Base-by-base conservation (phyloP, 352 stramenopile genomes). In the Pilasporangium apinafurcum region DNA sequence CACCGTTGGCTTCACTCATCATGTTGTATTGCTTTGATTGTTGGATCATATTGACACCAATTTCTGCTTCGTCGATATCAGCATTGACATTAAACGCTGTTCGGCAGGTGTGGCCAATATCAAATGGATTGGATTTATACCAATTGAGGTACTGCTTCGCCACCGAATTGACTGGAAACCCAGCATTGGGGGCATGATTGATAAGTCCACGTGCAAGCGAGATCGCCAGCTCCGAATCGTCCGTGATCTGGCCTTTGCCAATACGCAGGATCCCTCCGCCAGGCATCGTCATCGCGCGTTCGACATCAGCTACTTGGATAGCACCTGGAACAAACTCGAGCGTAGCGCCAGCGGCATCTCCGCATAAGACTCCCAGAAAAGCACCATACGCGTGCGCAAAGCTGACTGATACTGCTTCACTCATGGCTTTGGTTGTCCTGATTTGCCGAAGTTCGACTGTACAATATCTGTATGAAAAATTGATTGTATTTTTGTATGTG, bases 151-250 rank as follows among this genome's bases (percentile, higher is more conserved):
- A 83, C 37, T 68, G 46, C 20, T 20, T 17, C 13, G 65, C 70
- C 29, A 76, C 59, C 4, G 56, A 48, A 25, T 83, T 56, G 3
- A 67, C n/a, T 3, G 62, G 67, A 25, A 78, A 64, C 0, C 62
- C 59, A 1, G 63, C 48, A 17, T 29, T 34, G 8, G 59, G 67
- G 20, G 27, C 41, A 8, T 63, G 56, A 0, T 24, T 47, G 13
- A 58, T 30, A 1, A 83, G 49, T 0, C 53, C 67, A 8, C 43
- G 55, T 20, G 67, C 62, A 20, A 78, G 56, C 34, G 65, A 61
- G 39, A 83, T 39, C 42, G 70, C 62, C 10, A 80, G 53, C 59
- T 83, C 70, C 50, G 65, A 81, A 55, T 83, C 70, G 63, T 83
- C 70, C 5, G 70, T 83, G 56, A 70, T 78, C 37, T 83, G 70